These are phyloP conservation scores for Coemansia sp. DNA, from an alignment of 192 early-diverging fungal genomes.

Conservation along the genomic window DNA sequence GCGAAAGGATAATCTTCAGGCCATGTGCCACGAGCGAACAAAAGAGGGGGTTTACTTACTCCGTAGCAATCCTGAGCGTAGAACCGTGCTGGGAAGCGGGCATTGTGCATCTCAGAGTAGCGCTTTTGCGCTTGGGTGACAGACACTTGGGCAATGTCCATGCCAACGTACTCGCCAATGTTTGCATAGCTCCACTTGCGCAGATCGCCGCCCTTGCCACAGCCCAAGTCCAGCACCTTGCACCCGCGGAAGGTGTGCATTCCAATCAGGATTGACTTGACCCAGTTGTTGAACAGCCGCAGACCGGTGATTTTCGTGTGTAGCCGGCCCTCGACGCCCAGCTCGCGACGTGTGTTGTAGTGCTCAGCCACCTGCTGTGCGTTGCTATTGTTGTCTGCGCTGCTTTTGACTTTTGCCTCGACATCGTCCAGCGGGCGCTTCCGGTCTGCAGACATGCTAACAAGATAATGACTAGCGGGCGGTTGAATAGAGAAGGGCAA, in stretches of 20 bases:
- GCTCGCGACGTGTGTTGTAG: conserved; percentile 85
- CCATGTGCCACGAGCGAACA: no score
- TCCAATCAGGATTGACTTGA: conserved; percentile 87
- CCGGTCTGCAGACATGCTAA: neutral
- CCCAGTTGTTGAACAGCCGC: conserved; percentile 97
- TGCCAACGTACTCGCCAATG: conserved; percentile 77
- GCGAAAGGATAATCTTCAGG: no score
- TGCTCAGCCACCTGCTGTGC: conserved; percentile 69
- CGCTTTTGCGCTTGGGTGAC: conserved; percentile 79
- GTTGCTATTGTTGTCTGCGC: neutral
- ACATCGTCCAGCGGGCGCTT: neutral
- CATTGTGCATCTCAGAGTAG: conserved; percentile 60
- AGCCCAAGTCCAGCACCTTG: conserved; percentile 87
- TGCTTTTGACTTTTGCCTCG: conserved; percentile 12
- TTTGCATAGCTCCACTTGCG: conserved; percentile 75
- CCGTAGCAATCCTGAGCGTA: conserved; percentile 88
- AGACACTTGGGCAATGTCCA: conserved; percentile 90
- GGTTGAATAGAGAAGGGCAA: neutral
- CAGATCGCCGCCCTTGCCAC: conserved; percentile 95
- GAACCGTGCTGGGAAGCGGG: conserved; percentile 75
- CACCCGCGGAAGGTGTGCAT: conserved; percentile 61
- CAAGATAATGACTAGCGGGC: neutral
- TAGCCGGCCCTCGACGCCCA: conserved; percentile 72
- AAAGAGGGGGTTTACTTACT: conserved; percentile 11
- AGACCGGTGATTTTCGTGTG: conserved; percentile 86